Base-by-base conservation (phyloP, 495 filamentous ascomycete species). In the Chaetomium tenue region DNA sequence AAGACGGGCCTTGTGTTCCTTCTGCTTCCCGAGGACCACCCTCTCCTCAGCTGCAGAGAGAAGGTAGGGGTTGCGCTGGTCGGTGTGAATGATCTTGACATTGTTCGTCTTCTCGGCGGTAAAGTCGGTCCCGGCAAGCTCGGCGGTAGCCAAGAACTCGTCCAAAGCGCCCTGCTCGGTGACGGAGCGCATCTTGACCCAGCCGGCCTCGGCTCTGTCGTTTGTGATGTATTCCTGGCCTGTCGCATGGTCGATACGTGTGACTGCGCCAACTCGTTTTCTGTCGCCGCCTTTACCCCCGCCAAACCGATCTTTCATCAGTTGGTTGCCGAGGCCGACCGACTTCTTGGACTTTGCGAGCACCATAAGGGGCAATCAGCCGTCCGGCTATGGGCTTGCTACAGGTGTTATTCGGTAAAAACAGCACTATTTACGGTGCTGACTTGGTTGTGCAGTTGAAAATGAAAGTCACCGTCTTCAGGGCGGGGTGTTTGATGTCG, bases 61-160 rank as follows among this genome's bases (percentile, higher is more conserved):
- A 22, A 99, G 83, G 72, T 92, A 99, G 2, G 95, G 94, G 77
- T 99, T 99, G 75, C 87, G 88, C 79, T 98, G 93, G 73, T 94
- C 90, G 60, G 85, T 86, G 71, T 99, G 93, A 69, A 99, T 97
- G 74, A 99, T 97, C 78, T 97, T 96, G 74, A 98, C 89, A 74
- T 93, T 97, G 76, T 91, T 96, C 85, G 95, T 90, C 82, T 97
- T 97, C 83, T 99, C 94, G 42, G 95, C 95, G 7, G 94, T 96
- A 75, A 99, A 99, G 73, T 99, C 95, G 63, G 95, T 99, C 54
- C 92, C 93, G 22, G 95, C 95, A 67, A 99, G 82, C 77, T 98
- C 92, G 67, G 93, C 93, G 30, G 93, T 97, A 16, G 82, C 82
- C 64, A 83, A 67, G 71, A 84, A 82, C 71, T 86, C 85, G 77